Conservation (phyloP, 202 grass and related monocot genomes). For the Panicum virgatum region DNA sequence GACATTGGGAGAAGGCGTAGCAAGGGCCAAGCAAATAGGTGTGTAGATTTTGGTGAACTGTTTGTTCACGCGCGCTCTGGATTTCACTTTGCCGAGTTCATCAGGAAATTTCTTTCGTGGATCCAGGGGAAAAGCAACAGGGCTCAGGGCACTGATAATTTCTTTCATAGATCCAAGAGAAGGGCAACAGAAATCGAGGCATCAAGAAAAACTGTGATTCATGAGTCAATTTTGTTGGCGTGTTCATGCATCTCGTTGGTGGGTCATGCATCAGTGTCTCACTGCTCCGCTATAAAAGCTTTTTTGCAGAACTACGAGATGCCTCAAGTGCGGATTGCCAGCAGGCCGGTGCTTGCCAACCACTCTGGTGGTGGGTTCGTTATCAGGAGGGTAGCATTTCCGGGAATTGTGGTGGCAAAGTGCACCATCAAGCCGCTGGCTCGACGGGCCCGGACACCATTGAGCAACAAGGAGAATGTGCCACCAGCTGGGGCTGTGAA, state of each 20-base stretch:
- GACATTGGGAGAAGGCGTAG: too few species aligned
- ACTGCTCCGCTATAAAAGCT: not conserved
- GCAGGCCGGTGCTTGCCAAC: conserved; percentile 16
- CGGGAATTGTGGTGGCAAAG: conserved; percentile 15
- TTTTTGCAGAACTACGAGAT: conserved; percentile 33
- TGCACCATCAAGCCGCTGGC: conserved; percentile 21
- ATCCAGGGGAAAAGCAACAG: not conserved
- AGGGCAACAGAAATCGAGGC: not conserved
- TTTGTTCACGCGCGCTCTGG: not conserved
- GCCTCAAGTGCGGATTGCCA: conserved; percentile 25
- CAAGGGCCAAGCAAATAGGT: too few species aligned
- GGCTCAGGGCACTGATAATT: not conserved
- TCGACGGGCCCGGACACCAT: not conserved
- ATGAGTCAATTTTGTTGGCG: not conserved
- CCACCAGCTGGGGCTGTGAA: conserved; percentile 32
- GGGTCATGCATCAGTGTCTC: not conserved
- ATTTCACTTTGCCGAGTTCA: not conserved
- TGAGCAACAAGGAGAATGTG: conserved; percentile 50
- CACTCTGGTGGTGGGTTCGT: conserved; percentile 47
- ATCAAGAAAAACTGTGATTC: not conserved
- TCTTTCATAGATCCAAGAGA: not conserved
- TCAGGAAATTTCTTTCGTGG: not conserved
- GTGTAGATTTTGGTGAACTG: too few species aligned
- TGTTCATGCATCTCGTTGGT: not conserved
- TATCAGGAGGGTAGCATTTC: conserved; percentile 30